phyloP scores from a whole-genome alignment of 495 filamentous ascomycete genomes.

The Cenococcum geophilum region DNA sequence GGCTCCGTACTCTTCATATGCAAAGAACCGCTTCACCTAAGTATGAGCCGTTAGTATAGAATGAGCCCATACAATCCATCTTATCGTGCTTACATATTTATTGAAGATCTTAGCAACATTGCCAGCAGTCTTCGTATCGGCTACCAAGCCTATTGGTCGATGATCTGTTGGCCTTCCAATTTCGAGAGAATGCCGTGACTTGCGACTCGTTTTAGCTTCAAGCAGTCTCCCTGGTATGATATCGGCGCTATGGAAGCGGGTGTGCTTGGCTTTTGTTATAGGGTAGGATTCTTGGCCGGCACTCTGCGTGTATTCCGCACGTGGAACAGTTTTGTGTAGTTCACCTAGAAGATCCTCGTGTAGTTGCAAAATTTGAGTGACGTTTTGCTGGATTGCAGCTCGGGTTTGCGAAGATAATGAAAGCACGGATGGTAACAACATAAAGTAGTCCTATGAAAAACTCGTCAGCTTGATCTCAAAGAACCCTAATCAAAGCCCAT shows the following conservation, averaged over 20 bases:
- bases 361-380: slow-evolving; percentile 63
- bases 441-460: slow-evolving; percentile 55
- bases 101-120: slow-evolving; percentile 73
- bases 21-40: slow-evolving; percentile 72
- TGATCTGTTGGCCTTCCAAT: slow-evolving; percentile 29
- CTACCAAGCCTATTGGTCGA: slow-evolving; percentile 42
- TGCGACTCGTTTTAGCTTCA: slow-evolving; percentile 21
- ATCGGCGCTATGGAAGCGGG: slow-evolving; percentile 55
- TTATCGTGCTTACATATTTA: slow-evolving; percentile 50
- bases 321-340: slow-evolving; percentile 55
- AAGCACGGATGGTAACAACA: slow-evolving; percentile 56
- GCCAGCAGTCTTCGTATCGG: slow-evolving; percentile 64
- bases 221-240: slow-evolving; percentile 45
- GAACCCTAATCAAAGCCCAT: slow-evolving; percentile 22
- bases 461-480: slow-evolving; percentile 6
- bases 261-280: slow-evolving; percentile 32
- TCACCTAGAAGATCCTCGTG: slow-evolving; percentile 65
- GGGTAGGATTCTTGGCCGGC: slow-evolving; percentile 19
- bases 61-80: background rate
- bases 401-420: slow-evolving; percentile 50
- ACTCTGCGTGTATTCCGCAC: slow-evolving; percentile 54
- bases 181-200: slow-evolving; percentile 36
- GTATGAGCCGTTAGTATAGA: background rate
- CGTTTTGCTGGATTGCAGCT: slow-evolving; percentile 57
- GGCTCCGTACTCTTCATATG: slow-evolving; percentile 81